Percentiles rank a stretch among this genome's conserved stretches.
phyloP scores from a whole-genome alignment of 495 filamentous ascomycete species.

The Alectoria sarmentosa region DNA sequence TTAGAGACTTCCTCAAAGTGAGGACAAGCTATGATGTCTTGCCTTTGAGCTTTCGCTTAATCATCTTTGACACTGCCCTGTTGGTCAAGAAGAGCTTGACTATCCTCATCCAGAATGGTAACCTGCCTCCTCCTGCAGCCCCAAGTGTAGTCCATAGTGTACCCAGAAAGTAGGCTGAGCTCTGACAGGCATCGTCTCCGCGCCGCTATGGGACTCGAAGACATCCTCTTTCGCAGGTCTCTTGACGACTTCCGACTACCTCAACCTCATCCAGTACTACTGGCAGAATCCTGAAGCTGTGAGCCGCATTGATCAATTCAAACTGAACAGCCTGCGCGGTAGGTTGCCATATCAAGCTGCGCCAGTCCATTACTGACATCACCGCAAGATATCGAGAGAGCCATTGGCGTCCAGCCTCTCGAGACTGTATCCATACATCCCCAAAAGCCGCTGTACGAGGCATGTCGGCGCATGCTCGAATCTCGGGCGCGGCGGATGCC shows the following conservation, averaged over 20 bases:
- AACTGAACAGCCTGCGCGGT: conserved; percentile 89
- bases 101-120: conserved; percentile 96
- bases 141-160: neutral
- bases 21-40: conserved; percentile 97
- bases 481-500: conserved; percentile 91
- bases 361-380: conserved; percentile 7
- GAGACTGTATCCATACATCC: conserved; percentile 96
- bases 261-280: conserved; percentile 99
- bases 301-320: conserved; percentile 86
- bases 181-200: conserved; percentile 85
- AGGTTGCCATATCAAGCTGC: conserved; percentile 21
- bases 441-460: conserved; percentile 83
- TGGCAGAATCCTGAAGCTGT: conserved; percentile 94
- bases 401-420: conserved; percentile 81
- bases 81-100: conserved; percentile 96
- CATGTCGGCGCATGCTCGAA: conserved; percentile 88
- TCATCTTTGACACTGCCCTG: conserved; percentile 89
- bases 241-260: conserved; percentile 90
- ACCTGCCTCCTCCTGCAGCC: conserved; percentile 27
- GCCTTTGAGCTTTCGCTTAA: conserved; percentile 92
- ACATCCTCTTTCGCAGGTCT: conserved; percentile 90
- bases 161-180: conserved; percentile 12
- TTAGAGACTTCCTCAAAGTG: conserved; percentile 94
- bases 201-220: conserved; percentile 94
- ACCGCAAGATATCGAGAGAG: conserved; percentile 80